Conservation (phyloP, 2,329 filamentous ascomycete species). For the Akanthomyces muscarius region DNA sequence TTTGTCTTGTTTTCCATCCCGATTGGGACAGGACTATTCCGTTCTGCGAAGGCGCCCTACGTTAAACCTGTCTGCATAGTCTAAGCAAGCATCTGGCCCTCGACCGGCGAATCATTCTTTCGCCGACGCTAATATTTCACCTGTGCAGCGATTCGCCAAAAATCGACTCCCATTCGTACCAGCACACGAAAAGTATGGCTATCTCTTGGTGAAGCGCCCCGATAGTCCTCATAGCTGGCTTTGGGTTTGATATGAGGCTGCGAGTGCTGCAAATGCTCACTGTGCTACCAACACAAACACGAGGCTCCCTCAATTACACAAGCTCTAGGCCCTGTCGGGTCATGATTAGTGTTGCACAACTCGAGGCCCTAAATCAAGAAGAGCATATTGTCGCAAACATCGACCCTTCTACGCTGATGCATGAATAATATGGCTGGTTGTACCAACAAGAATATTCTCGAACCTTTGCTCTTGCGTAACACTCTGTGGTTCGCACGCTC, state of each 20-base stretch:
- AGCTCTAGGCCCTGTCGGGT: neutral
- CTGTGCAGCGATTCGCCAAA: neutral
- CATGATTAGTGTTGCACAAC: neutral
- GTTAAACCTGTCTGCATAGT: neutral
- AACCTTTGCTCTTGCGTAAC: neutral
- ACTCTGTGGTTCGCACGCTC: neutral
- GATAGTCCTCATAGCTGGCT: neutral
- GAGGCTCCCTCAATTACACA: neutral
- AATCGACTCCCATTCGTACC: neutral
- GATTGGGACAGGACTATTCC: neutral
- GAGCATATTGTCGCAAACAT: neutral
- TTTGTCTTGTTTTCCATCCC: too few species aligned
- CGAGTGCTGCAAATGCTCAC: neutral
- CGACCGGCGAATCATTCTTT: neutral
- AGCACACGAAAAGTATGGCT: neutral
- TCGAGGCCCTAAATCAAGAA: neutral
- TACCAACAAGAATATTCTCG: neutral
- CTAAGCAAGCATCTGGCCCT: neutral
- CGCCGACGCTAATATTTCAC: neutral
- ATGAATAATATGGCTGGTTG: neutral
- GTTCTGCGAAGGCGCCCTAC: neutral
- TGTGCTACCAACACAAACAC: constrained; percentile 4
- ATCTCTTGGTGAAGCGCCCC: neutral
- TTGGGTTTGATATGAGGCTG: neutral
- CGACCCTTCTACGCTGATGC: neutral